These are phyloP conservation scores for Amanita pallidorosea DNA, from an alignment of 768 basidiomycete genomes.

Conservation along the genomic window DNA sequence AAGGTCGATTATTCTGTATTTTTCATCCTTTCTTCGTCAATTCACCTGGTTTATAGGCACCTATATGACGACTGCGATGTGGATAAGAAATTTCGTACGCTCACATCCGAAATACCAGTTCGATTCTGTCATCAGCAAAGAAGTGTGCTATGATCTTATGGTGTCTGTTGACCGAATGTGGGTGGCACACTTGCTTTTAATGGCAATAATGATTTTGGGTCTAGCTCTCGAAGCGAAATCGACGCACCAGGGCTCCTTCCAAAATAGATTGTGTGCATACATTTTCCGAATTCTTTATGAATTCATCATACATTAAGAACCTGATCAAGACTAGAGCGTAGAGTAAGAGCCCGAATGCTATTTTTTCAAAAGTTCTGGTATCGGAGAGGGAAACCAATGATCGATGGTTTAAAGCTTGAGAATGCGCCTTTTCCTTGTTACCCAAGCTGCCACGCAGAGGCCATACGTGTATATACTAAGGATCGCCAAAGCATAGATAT, in stretches of 20 bases:
- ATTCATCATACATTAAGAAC: too few species aligned
- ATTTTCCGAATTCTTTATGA: too few species aligned
- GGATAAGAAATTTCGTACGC: constrained; percentile 8
- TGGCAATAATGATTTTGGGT: not conserved
- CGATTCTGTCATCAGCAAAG: constrained; percentile 5
- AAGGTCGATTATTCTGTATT: not conserved
- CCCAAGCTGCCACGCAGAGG: constrained; percentile 59
- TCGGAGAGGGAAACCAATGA: too few species aligned
- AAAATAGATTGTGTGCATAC: not conserved
- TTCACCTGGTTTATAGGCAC: constrained; percentile 1
- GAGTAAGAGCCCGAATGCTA: too few species aligned
- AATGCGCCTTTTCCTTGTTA: not conserved
- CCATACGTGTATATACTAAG: constrained; percentile 48
- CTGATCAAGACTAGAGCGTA: too few species aligned
- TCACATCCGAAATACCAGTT: constrained; percentile 5
- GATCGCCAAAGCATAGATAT: constrained; percentile 47
- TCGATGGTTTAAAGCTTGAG: not conserved
- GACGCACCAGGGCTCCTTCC: not conserved
- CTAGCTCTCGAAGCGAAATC: not conserved
- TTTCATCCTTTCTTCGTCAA: not conserved
- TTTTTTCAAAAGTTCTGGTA: too few species aligned
- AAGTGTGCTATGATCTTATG: constrained; percentile 6
- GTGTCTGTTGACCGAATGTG: constrained; percentile 2
- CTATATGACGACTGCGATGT: constrained; percentile 5
- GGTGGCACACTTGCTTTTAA: not conserved